Percentiles rank a stretch among this genome's conserved stretches.
Conservation (phyloP, 2,329 filamentous ascomycete species). For the Colletotrichum sidae region DNA sequence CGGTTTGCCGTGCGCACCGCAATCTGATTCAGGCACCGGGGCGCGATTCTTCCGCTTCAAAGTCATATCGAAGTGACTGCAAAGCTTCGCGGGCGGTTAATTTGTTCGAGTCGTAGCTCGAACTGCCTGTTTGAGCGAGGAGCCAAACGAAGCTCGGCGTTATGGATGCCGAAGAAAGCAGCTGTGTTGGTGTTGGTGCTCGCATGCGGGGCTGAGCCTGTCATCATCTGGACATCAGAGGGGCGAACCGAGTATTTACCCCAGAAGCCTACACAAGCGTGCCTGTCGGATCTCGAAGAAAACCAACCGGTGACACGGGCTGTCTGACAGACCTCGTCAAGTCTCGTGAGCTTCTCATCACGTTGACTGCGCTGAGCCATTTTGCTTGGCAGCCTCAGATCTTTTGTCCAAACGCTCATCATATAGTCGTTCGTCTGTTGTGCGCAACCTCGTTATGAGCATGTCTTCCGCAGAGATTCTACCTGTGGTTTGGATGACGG, state of each 20-base stretch:
- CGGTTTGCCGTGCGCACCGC: neutral
- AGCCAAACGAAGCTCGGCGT: slow-evolving; percentile 16
- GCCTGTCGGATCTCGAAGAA: slow-evolving; percentile 18
- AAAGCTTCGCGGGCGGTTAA: slow-evolving; percentile 1
- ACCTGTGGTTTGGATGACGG: no score
- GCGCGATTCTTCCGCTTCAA: slow-evolving; percentile 11
- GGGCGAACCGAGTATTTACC: slow-evolving; percentile 8
- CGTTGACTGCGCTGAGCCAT: no score
- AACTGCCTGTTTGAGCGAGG: slow-evolving; percentile 3
- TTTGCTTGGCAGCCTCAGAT: no score
- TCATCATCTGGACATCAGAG: slow-evolving; percentile 33
- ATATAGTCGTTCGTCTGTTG: no score
- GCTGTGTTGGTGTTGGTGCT: neutral
- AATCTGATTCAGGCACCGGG: neutral
- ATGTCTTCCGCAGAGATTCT: no score
- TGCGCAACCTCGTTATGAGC: no score
- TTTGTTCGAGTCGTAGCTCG: neutral
- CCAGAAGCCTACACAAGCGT: slow-evolving; percentile 14
- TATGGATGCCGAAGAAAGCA: slow-evolving; percentile 18
- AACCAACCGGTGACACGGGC: no score
- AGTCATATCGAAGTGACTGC: neutral
- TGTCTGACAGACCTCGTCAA: no score
- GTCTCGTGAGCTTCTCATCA: no score
- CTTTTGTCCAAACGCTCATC: no score
- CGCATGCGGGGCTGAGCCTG: slow-evolving; percentile 14